Evolutionary conservation across 2,329 filamentous ascomycete species (phyloP).

Genomic region (Verticillium albo-atrum): DNA sequence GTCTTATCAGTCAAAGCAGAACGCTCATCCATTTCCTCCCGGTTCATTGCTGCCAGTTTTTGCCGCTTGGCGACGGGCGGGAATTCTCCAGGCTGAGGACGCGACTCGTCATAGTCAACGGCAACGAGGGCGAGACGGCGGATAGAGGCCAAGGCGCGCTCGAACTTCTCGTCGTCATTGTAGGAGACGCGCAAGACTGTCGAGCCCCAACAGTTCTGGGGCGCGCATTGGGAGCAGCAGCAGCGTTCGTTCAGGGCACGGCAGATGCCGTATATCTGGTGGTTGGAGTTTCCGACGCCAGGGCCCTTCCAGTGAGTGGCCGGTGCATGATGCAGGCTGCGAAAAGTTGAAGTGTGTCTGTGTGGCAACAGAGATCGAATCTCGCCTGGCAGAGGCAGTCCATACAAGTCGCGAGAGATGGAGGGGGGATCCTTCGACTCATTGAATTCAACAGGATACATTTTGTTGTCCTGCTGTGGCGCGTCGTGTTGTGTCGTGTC

Average conservation of each 20-base stretch:
- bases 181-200: constrained; percentile 7
- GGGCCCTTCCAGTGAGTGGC: neutral
- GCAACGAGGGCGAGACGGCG: constrained; percentile 2
- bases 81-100: neutral
- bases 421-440: neutral
- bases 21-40: neutral
- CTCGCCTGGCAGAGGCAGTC: neutral
- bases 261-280: neutral
- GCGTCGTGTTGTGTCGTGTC: too few relatives aligned
- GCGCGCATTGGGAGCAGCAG: neutral
- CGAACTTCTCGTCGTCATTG: constrained; percentile 2
- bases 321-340: neutral
- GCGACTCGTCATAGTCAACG: neutral
- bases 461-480: too few relatives aligned
- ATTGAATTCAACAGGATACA: neutral
- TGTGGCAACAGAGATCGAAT: neutral
- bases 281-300: neutral
- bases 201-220: constrained; percentile 5
- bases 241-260: neutral
- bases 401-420: neutral
- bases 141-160: constrained; percentile 2
- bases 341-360: neutral
- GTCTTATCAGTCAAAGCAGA: neutral
- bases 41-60: neutral
- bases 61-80: neutral